phyloP scores from a whole-genome alignment of 2,329 filamentous ascomycete genomes.

The Capronia epimyces region DNA sequence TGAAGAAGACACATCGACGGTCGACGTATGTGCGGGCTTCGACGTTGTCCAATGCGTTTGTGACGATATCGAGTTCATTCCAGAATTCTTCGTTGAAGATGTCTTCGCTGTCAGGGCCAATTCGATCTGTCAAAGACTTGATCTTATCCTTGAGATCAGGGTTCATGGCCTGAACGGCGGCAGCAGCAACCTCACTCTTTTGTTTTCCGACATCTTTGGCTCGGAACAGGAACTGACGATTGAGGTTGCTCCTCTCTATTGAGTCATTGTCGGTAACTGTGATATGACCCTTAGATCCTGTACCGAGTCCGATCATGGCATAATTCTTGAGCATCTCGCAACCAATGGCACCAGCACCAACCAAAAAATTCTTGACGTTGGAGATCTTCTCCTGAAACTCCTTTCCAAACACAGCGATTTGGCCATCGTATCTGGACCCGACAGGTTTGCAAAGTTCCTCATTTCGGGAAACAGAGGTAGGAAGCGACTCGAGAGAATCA shows the following conservation, averaged over 20 bases:
- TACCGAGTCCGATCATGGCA: constrained; percentile 95
- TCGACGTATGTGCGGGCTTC: constrained; percentile 96
- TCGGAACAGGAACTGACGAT: constrained; percentile 93
- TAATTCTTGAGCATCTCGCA: constrained; percentile 99
- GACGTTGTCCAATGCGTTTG: constrained; percentile 95
- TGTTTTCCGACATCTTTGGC: constrained; percentile 87
- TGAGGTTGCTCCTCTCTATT: constrained; percentile 98
- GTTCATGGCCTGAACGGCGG: constrained; percentile 92
- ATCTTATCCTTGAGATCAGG: constrained; percentile 86
- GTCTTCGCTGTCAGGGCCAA: constrained; percentile 85
- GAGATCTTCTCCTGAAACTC: constrained; percentile 92
- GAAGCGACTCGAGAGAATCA: constrained; percentile 93
- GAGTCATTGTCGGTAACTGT: constrained; percentile 96
- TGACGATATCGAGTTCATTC: constrained; percentile 80
- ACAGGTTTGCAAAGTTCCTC: constrained; percentile 83
- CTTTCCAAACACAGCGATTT: constrained; percentile 91
- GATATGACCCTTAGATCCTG: constrained; percentile 82
- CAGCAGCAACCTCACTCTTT: constrained; percentile 92
- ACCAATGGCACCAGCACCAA: constrained; percentile 93
- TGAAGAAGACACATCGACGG: constrained; percentile 94
- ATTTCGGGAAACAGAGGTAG: constrained; percentile 65
- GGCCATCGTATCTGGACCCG: constrained; percentile 86
- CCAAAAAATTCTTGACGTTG: constrained; percentile 86
- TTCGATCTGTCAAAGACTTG: constrained; percentile 76
- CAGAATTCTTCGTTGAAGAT: constrained; percentile 94